Percentiles rank a stretch among this genome's conserved stretches.
Evolutionary conservation across 805 yeast species (phyloP).

Genomic region (Saccharomycopsis fermentans): DNA sequence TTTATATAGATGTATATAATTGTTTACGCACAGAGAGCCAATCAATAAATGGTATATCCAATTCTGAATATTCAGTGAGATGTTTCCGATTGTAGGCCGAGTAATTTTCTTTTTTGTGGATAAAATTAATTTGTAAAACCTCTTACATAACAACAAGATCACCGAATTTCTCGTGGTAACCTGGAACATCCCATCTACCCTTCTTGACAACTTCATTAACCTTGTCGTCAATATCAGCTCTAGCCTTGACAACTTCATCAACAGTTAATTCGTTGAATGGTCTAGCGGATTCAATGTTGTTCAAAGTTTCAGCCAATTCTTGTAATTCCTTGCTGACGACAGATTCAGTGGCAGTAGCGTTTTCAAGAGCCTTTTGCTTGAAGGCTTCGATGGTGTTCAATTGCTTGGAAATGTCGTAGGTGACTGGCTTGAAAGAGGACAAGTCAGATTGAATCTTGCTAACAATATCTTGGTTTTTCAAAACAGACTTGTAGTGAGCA

Average conservation of each 20-base stretch:
- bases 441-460: conserved; percentile 73
- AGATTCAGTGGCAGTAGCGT: conserved; percentile 87
- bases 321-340: conserved; percentile 79
- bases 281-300: conserved; percentile 93
- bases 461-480: conserved; percentile 74
- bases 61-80: no score
- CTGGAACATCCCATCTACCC: conserved; percentile 97
- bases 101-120: not conserved
- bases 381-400: conserved; percentile 85
- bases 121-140: not conserved
- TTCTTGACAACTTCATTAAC: conserved; percentile 88
- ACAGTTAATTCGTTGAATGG: conserved; percentile 96
- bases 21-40: not conserved
- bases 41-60: not conserved
- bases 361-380: conserved; percentile 90
- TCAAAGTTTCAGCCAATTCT: conserved; percentile 78
- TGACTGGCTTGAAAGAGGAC: conserved; percentile 66
- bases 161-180: conserved; percentile 97
- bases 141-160: conserved; percentile 82
- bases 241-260: conserved; percentile 87
- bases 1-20: not conserved
- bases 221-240: conserved; percentile 96
- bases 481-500: conserved; percentile 61
- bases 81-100: not conserved
- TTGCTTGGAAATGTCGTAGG: conserved; percentile 82